Percentiles rank a stretch among this genome's conserved stretches.
Evolutionary conservation across 2,329 filamentous ascomycete species (phyloP).

Genomic region (Beauveria bassiana): DNA sequence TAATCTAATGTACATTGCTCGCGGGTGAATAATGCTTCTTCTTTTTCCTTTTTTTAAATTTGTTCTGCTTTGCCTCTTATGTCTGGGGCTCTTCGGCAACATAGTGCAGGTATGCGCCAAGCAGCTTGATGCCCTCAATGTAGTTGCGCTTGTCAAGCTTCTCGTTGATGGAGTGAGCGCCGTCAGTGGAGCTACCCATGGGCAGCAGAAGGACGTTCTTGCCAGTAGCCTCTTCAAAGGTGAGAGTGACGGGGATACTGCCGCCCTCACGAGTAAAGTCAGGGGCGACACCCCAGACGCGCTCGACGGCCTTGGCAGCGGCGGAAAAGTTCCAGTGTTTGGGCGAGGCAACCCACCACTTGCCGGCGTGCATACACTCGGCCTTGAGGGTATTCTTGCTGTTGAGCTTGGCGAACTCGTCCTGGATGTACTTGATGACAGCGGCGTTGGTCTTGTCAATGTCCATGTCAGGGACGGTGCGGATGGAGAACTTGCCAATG

Average conservation of each 20-base stretch:
- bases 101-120: slow-evolving; percentile 93
- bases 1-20: slow-evolving; percentile 9
- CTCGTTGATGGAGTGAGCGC: slow-evolving; percentile 96
- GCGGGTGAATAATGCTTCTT: background rate
- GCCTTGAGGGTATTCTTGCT: slow-evolving; percentile 90
- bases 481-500: slow-evolving; percentile 95
- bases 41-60: background rate
- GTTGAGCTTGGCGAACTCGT: slow-evolving; percentile 75
- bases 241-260: slow-evolving; percentile 93
- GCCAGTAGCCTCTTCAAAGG: slow-evolving; percentile 93
- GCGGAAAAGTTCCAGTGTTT: slow-evolving; percentile 99
- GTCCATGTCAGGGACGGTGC: slow-evolving; percentile 96
- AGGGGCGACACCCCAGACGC: slow-evolving; percentile 87
- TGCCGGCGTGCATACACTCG: slow-evolving; percentile 78
- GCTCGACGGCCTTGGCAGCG: slow-evolving; percentile 89
- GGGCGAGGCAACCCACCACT: slow-evolving; percentile 97
- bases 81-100: slow-evolving; percentile 75
- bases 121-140: slow-evolving; percentile 92
- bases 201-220: slow-evolving; percentile 95
- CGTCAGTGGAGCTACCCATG: slow-evolving; percentile 96
- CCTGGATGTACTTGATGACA: slow-evolving; percentile 76
- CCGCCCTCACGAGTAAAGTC: slow-evolving; percentile 96
- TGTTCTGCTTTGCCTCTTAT: slow-evolving; percentile 17
- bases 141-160: slow-evolving; percentile 97
- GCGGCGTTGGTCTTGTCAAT: slow-evolving; percentile 78